A percentile compares a stretch with the other conserved stretches of the same genome.
Conservation (phyloP, 192 early-diverging fungal species). For the Gryganskiella cystojenkinii region DNA sequence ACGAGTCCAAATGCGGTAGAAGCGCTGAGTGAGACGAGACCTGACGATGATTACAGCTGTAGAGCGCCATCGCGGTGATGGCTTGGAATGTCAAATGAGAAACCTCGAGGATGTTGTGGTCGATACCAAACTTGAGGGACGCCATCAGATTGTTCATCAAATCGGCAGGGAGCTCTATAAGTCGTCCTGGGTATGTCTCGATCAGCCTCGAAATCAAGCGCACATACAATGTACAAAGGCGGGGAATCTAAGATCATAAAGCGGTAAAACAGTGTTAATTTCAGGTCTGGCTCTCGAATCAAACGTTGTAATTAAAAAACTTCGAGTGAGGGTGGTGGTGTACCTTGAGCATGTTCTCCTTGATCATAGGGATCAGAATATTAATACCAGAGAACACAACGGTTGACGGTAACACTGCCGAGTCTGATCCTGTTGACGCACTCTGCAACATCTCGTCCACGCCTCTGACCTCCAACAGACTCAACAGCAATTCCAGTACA, state of each 20-base stretch:
- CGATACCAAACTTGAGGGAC: constrained; percentile 71
- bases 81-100: constrained; percentile 70
- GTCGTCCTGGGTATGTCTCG: constrained; percentile 71
- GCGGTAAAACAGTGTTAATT: too few species aligned
- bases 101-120: constrained; percentile 68
- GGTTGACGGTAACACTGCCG: constrained; percentile 56
- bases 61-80: constrained; percentile 69
- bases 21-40: constrained; percentile 2
- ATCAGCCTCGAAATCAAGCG: constrained; percentile 71
- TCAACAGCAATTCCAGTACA: constrained; percentile 62
- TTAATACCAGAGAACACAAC: constrained; percentile 80
- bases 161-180: constrained; percentile 57
- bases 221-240: constrained; percentile 73
- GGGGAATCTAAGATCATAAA: constrained; percentile 62
- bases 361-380: constrained; percentile 76
- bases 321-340: too few species aligned
- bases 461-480: constrained; percentile 29
- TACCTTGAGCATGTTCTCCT: constrained; percentile 76
- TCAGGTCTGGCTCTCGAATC: too few species aligned
- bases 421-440: constrained; percentile 35
- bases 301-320: background rate
- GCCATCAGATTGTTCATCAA: constrained; percentile 67
- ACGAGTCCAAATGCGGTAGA: constrained; percentile 55
- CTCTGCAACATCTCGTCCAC: constrained; percentile 50
- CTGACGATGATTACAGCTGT: constrained; percentile 52